A percentile compares a stretch with the other conserved stretches of the same genome.
phyloP scores from a whole-genome alignment of 2,329 filamentous ascomycete species.

The Ophidiomyces ophidiicola region DNA sequence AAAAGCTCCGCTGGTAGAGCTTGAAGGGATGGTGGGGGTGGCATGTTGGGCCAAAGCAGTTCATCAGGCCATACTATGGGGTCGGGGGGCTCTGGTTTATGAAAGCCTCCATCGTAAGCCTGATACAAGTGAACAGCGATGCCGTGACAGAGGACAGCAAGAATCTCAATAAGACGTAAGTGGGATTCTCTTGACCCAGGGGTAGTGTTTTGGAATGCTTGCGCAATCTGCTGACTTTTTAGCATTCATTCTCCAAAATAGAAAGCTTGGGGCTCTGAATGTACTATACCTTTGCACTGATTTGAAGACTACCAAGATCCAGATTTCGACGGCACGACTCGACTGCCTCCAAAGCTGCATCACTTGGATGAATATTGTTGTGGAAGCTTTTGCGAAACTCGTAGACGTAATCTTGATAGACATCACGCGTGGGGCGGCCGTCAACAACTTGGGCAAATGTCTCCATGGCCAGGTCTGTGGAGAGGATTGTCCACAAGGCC shows the following conservation, averaged over 20 bases:
- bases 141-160: conserved; percentile 7
- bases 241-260: background rate
- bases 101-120: background rate
- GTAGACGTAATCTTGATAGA: conserved; percentile 4
- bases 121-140: conserved; percentile 4
- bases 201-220: conserved; percentile 9
- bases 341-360: conserved; percentile 1
- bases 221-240: background rate
- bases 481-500: conserved; percentile 7
- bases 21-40: conserved; percentile 2
- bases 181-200: conserved; percentile 5
- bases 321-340: conserved; percentile 2
- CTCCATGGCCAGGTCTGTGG: conserved; percentile 4
- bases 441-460: conserved; percentile 10
- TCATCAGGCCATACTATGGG: background rate
- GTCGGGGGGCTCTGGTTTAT: background rate
- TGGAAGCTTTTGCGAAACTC: conserved; percentile 2
- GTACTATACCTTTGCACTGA: conserved; percentile 1
- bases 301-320: background rate
- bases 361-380: background rate
- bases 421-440: conserved; percentile 11
- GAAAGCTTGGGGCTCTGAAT: background rate
- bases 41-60: background rate
- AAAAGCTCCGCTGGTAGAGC: conserved; percentile 4
- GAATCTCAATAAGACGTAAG: conserved; percentile 7